Percentiles rank a stretch among this genome's conserved stretches.
phyloP scores from a whole-genome alignment of 2,329 filamentous ascomycete genomes.

The Cladosporium oxysporum region DNA sequence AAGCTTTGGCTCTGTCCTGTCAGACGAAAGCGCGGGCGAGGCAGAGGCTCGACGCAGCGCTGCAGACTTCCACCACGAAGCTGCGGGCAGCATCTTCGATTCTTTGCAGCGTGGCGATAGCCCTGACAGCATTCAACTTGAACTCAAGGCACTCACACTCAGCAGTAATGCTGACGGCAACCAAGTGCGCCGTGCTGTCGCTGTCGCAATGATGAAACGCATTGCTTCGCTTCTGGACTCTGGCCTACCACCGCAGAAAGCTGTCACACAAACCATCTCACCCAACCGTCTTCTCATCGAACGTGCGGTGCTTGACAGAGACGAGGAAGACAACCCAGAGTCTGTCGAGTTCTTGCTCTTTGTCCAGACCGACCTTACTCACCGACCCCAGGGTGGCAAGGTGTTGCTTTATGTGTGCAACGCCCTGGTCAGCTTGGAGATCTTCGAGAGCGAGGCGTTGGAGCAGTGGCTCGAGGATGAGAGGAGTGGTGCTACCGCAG shows the following conservation, averaged over 20 bases:
- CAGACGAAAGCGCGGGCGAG: conserved; percentile 54
- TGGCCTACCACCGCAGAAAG: conserved; percentile 40
- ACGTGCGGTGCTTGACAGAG: conserved; percentile 59
- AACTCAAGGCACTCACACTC: conserved; percentile 91
- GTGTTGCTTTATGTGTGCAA: conserved; percentile 79
- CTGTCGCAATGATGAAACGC: conserved; percentile 79
- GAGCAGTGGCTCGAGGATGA: conserved; percentile 84
- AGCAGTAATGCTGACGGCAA: conserved; percentile 86
- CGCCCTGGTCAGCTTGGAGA: conserved; percentile 79
- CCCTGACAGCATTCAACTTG: conserved; percentile 85
- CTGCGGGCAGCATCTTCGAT: conserved; percentile 82
- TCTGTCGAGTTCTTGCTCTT: conserved; percentile 84
- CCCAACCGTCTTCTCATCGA: conserved; percentile 62
- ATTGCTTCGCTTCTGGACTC: conserved; percentile 68
- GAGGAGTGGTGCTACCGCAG: conserved; percentile 66
- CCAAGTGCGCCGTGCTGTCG: conserved; percentile 83
- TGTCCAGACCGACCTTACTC: conserved; percentile 76
- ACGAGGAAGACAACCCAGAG: conserved; percentile 56
- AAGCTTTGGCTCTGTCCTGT: conserved; percentile 64
- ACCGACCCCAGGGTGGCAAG: conserved; percentile 62
- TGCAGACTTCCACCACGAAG: conserved; percentile 80
- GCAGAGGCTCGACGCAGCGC: conserved; percentile 44
- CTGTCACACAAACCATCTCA: conserved; percentile 44
- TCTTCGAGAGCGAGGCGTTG: conserved; percentile 87
- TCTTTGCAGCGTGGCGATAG: conserved; percentile 71